phyloP scores from a whole-genome alignment of 2,329 filamentous ascomycete genomes.

The Ceratocystis albifundus region DNA sequence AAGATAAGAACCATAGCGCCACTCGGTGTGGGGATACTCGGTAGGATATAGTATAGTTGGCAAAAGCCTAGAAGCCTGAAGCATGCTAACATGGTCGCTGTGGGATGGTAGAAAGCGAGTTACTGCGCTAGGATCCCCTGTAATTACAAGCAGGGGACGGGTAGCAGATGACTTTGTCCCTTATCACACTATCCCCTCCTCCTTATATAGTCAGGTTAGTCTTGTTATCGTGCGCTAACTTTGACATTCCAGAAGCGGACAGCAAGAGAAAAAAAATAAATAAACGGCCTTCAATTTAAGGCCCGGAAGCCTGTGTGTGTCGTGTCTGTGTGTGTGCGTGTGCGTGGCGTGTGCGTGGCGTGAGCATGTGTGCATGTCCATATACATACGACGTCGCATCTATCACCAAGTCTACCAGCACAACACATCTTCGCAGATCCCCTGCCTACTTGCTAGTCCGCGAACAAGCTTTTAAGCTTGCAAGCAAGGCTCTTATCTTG shows the following conservation, averaged over 20 bases:
- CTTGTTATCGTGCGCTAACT: too few relatives aligned
- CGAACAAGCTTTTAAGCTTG: constrained; percentile 1
- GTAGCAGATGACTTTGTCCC: background rate
- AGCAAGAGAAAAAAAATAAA: too few relatives aligned
- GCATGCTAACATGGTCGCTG: background rate
- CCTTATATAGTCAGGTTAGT: too few relatives aligned
- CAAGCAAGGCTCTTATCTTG: constrained; percentile 6
- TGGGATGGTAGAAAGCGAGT: background rate
- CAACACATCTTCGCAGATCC: background rate
- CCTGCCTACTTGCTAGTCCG: background rate
- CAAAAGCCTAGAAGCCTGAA: constrained; percentile 4
- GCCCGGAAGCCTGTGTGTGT: too few relatives aligned
- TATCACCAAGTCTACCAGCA: too few relatives aligned
- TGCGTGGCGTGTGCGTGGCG: too few relatives aligned
- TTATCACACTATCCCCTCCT: too few relatives aligned
- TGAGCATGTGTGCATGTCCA: too few relatives aligned
- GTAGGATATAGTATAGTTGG: background rate
- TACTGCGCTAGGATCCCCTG: background rate
- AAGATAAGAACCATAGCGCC: background rate
- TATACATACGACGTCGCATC: too few relatives aligned
- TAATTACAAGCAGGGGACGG: background rate
- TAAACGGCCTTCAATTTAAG: too few relatives aligned
- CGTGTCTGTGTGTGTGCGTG: too few relatives aligned
- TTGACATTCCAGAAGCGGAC: too few relatives aligned
- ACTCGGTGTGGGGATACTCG: background rate